Evolutionary conservation across 768 basidiomycete species (phyloP), one percentile per base, ranked within the genome.

Genomic region (Pisolithus tinctorius): DNA sequence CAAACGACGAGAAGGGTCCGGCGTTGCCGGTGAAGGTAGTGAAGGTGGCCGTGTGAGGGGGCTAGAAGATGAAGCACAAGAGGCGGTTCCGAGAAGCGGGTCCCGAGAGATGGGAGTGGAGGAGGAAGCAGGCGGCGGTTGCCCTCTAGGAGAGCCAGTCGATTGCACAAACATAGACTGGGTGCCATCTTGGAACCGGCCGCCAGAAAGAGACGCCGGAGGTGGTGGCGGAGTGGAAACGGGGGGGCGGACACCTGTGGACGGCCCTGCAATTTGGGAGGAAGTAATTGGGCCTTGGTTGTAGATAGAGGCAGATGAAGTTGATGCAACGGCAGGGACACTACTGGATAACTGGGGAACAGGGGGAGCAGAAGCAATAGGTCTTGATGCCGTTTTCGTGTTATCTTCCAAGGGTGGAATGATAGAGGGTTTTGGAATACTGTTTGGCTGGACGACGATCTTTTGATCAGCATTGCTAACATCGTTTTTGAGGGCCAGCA

Each of bases 401-500:
- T 74, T 78, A 53, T 85, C 86, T 59, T 89, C 87, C 34, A 87
- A 65, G 3, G 82, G 79, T 1, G 78, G 80, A 43, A 87, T 65
- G 50, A 83, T 63, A 6, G 73, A 72, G 6, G 88, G 88, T 58
- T 78, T 81, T 0, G 84, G 84, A 11, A 69, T 72, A 43, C 72
- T 78, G 57, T 77, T 79, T 0, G 74, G 55, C 51, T 69, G 58
- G 3, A 76, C 75, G 0, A 74, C 62, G 25, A 73, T 73, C 62
- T 84, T 85, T 60, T 83, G 78, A 40, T 80, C 78, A 4, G 87
- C 86, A 55, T 75, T 79, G 58, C 68, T 74, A 48, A 98, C 74
- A 63, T 96, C 94, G 2, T 76, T 79, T 49, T 82, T 76, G 30
- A 97, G 79, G 20, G 88, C 78, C 65, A 97, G 94, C 20, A 96